phyloP scores from a whole-genome alignment of 768 basidiomycete genomes.

The Collybia mongolica region DNA sequence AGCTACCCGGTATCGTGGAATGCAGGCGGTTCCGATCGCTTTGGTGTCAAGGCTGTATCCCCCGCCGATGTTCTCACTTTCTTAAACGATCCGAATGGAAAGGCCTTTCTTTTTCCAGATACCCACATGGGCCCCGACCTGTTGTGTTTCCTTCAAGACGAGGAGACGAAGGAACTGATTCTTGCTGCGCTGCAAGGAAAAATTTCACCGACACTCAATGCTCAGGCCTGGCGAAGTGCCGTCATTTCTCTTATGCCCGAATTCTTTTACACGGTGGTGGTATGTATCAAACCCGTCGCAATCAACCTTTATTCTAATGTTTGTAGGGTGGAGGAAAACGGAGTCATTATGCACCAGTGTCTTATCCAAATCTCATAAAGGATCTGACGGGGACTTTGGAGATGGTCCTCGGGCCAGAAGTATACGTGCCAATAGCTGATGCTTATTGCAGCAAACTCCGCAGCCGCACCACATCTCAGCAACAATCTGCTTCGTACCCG shows the following conservation, averaged over 20 bases:
- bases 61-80: slow-evolving; percentile 7
- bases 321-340: slow-evolving; percentile 4
- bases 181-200: slow-evolving; percentile 1
- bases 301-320: slow-evolving; percentile 1
- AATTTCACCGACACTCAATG: background rate
- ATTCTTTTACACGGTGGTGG: background rate
- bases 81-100: slow-evolving; percentile 7
- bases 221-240: background rate
- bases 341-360: slow-evolving; percentile 6
- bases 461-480: slow-evolving; percentile 2
- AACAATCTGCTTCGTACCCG: background rate
- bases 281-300: background rate
- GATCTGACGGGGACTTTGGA: slow-evolving; percentile 1
- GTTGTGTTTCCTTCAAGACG: slow-evolving; percentile 9
- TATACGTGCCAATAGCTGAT: background rate
- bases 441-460: slow-evolving; percentile 6
- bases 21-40: slow-evolving; percentile 5
- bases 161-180: slow-evolving; percentile 7
- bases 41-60: slow-evolving; percentile 6
- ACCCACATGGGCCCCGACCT: slow-evolving; percentile 9
- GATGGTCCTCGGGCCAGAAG: slow-evolving; percentile 4
- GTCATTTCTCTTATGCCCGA: background rate
- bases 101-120: slow-evolving; percentile 11
- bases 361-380: slow-evolving; percentile 3
- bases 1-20: slow-evolving; percentile 10